Evolutionary conservation across 371 early-diverging fungal genomes (phyloP), one percentile per base, ranked within the genome.

Genomic region (Neoconidiobolus thromboides): DNA sequence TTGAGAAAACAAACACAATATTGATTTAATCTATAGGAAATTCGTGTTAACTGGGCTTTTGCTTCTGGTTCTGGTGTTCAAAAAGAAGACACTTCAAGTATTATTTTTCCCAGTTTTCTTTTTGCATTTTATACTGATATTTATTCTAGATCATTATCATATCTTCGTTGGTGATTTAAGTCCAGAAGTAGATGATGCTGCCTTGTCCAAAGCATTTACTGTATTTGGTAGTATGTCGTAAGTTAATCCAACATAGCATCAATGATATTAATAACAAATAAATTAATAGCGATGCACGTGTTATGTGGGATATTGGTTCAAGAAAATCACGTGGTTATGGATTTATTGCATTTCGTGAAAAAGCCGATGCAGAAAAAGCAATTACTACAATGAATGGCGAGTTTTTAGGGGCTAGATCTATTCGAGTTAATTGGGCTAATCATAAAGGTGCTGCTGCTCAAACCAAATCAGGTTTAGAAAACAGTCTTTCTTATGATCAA

Each of bases 41-140:
- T 88, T 61, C 78, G 81, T 60, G 86, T 89, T 58, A 89, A 87
- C 75, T 89, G 89, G 89, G 89, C 89, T 47, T 80, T 80, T 60
- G 41, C 57, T 68, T 75, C 65, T 69, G 75, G 70, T 68, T 69
- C 70, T 57, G 64, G 62, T 50, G 68, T 65, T 36, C 65, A 70
- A 60, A 82, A 78, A 64, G 83, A 83, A 62, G 85, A 84, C 55
- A 75, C 73, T 15, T 67, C 77, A 40, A 70, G 72, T 75, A 68
- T 61, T 47, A 15, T 10, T 58, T 40, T 61, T 15, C 7, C 36
- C 39, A 38, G 26, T 40, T 15, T 47, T 14, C n/a, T 58, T 43
- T 2, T 37, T 61, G 37, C 46, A 12, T 44, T 55, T 60, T 41
- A 36, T 41, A 26, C 26, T 26, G 26, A 14, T 40, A 42, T 55